Percentiles rank a stretch among this genome's conserved stretches.
These are phyloP conservation scores for Botrytis sinoallii DNA, from an alignment of 2,329 filamentous ascomycete genomes.

Conservation along the genomic window DNA sequence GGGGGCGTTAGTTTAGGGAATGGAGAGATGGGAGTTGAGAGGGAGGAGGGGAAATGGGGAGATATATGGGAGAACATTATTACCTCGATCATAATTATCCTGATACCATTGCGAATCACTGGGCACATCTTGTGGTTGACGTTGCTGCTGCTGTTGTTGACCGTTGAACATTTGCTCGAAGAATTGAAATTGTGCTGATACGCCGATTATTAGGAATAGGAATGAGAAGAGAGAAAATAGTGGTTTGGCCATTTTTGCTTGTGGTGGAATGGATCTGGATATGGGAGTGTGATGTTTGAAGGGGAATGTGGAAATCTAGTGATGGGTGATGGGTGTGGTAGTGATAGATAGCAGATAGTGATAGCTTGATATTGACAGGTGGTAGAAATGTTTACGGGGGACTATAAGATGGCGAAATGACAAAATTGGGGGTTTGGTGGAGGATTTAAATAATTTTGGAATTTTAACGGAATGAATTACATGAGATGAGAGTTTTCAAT, in stretches of 20 bases:
- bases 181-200: conserved; percentile 85
- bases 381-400: conserved; percentile 14
- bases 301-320: not conserved
- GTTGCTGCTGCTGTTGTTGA: conserved; percentile 48
- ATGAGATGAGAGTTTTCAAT: no score
- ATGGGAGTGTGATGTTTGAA: not conserved
- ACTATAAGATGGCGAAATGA: not conserved
- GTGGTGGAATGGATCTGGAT: not conserved
- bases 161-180: conserved; percentile 96
- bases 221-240: conserved; percentile 46
- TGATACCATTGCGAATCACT: conserved; percentile 83
- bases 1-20: not conserved
- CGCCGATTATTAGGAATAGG: conserved; percentile 56
- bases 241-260: conserved; percentile 30
- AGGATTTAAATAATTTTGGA: not conserved
- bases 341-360: not conserved
- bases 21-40: not conserved
- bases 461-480: fast-evolving
- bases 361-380: conserved; percentile 19
- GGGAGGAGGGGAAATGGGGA: not conserved
- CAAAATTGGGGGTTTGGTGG: conserved; percentile 3
- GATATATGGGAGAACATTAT: conserved; percentile 20
- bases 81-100: conserved; percentile 65
- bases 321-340: not conserved
- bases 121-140: conserved; percentile 69